Conservation (phyloP, 2,329 filamentous ascomycete genomes). For the Mycogone perniciosa region DNA sequence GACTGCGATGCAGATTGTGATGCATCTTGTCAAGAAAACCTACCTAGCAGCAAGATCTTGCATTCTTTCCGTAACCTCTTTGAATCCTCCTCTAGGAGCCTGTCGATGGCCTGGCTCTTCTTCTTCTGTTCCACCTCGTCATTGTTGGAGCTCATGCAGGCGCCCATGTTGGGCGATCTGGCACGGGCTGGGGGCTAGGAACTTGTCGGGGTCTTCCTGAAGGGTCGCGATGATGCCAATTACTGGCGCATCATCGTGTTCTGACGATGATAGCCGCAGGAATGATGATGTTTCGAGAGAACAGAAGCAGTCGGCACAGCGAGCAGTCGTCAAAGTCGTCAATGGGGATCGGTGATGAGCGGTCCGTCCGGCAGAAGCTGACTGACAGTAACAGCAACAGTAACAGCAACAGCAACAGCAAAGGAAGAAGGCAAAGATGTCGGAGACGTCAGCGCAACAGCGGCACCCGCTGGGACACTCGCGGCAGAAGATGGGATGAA, state of each 20-base stretch:
- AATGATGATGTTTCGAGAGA: not conserved
- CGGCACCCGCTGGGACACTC: not conserved
- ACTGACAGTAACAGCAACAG: constrained; percentile 4
- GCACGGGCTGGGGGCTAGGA: constrained; percentile 2
- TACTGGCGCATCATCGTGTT: constrained; percentile 9
- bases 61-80: constrained; percentile 91
- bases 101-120: constrained; percentile 92
- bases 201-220: not conserved
- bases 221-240: constrained; percentile 12
- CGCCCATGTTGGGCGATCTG: constrained; percentile 62
- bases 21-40: constrained; percentile 19
- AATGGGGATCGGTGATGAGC: constrained; percentile 3
- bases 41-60: constrained; percentile 96
- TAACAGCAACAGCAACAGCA: not conserved
- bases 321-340: constrained; percentile 5
- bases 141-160: constrained; percentile 82
- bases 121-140: constrained; percentile 92
- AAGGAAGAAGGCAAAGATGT: not conserved
- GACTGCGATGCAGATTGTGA: not conserved
- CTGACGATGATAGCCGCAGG: not conserved
- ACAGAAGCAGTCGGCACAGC: constrained; percentile 4
- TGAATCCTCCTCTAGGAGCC: constrained; percentile 88
- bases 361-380: constrained; percentile 10
- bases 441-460: constrained; percentile 1
- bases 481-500: not conserved